Conservation (phyloP, 768 basidiomycete genomes). For the Podaxis mareebaensis region DNA sequence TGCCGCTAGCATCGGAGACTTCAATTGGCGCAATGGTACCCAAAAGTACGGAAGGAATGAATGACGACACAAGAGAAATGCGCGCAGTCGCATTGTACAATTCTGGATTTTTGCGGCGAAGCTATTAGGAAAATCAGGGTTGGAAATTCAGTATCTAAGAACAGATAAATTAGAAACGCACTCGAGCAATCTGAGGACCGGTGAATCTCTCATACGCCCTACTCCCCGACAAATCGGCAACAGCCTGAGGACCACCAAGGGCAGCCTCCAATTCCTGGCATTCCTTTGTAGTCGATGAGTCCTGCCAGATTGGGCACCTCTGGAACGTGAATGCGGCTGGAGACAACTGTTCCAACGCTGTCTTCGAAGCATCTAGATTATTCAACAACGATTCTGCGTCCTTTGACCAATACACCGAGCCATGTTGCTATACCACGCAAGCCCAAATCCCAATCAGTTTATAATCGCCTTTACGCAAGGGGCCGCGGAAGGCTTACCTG, state of each 20-base stretch:
- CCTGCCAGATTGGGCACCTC: constrained; percentile 87
- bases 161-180: constrained; percentile 28
- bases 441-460: neutral
- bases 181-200: constrained; percentile 79
- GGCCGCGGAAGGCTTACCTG: constrained; percentile 48
- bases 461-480: neutral
- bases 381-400: constrained; percentile 52
- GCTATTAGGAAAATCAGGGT: constrained; percentile 36
- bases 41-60: constrained; percentile 80
- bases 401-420: constrained; percentile 80
- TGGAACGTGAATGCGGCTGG: constrained; percentile 67
- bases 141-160: neutral
- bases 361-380: constrained; percentile 48
- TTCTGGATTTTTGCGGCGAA: constrained; percentile 52
- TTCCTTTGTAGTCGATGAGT: constrained; percentile 79
- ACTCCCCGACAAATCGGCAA: constrained; percentile 79
- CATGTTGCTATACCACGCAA: constrained; percentile 66
- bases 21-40: constrained; percentile 80
- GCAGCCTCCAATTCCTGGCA: constrained; percentile 67
- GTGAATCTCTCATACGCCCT: constrained; percentile 89
- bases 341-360: constrained; percentile 60
- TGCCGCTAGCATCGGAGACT: constrained; percentile 86
- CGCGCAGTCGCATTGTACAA: constrained; percentile 60
- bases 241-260: constrained; percentile 67
- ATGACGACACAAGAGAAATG: constrained; percentile 82